Evolutionary conservation across 371 early-diverging fungal genomes (phyloP), one percentile per base, ranked within the genome.

Genomic region (Rhizopus microsporus): DNA sequence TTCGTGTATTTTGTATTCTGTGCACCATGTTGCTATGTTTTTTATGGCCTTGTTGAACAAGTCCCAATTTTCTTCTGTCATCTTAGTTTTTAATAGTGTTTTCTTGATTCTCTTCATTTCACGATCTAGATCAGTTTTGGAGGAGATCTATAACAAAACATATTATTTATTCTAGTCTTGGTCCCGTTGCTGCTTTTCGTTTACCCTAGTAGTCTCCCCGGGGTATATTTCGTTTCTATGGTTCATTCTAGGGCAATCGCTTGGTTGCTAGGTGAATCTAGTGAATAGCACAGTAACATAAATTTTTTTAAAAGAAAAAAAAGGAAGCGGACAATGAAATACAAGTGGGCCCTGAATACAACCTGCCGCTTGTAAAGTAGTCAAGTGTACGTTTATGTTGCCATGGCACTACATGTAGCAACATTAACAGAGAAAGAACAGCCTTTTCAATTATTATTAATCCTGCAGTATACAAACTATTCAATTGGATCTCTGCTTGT

Each of bases 31-130:
- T 13, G 30, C 54, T n/a, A 78, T 54, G 49, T 67, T 72, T 15
- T 64, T 65, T 9, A 78, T 59, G 33, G 72, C 74, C 29, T 52
- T 31, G 23, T 72, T 67, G 49, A 74, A 68, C 16, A 13, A 42
- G 23, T 72, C 62, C 78, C 78, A 78, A 0, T 65, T 74, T 12
- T 69, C 62, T 43, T 78, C 78, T 6, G 70, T 60, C 60, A 74
- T 74, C 44, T 69, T 71, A 16, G 49, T 49, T 16, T 74, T 60
- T 39, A 62, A 57, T 29, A 78, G 65, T 7, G 67, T 48, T 29
- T 51, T 47, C 9, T 23, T 15, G 13, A 71, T 60, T 32, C 67
- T 58, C 50, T 68, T 68, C 61, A 78, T 66, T 62, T 74, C 78
- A 32, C 55, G 37, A 47, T 74, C 74, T 51, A 78, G 39, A 43